A percentile compares a stretch with the other conserved stretches of the same genome.
Evolutionary conservation across 441 rosid genomes (phyloP).

Genomic region (Euphorbia corollata): DNA sequence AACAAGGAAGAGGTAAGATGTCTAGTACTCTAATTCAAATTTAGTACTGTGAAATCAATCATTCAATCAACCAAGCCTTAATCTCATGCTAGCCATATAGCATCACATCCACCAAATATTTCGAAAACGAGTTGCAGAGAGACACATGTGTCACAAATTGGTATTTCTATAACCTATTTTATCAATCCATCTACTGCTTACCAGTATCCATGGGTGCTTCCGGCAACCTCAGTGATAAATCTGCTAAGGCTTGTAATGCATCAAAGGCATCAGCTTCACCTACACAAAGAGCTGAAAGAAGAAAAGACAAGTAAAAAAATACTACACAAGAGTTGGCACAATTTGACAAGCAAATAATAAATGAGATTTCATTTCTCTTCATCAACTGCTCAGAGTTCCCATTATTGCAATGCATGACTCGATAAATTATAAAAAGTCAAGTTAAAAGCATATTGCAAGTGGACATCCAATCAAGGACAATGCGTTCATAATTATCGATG

Average conservation of each 20-base stretch:
- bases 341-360: slow-evolving; percentile 8
- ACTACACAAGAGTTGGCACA: neutral
- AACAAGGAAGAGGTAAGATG: neutral
- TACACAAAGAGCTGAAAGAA: slow-evolving; percentile 25
- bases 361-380: slow-evolving; percentile 6
- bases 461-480: neutral
- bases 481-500: neutral
- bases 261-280: slow-evolving; percentile 58
- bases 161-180: neutral
- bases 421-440: neutral
- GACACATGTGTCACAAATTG: neutral
- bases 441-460: neutral
- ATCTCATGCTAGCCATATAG: too few relatives aligned
- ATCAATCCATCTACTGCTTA: slow-evolving; percentile 30
- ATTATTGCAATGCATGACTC: neutral
- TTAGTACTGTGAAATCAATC: neutral
- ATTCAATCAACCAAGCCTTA: too few relatives aligned
- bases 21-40: neutral
- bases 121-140: neutral
- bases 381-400: neutral
- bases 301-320: slow-evolving; percentile 8
- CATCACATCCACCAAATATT: neutral
- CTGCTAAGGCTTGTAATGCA: slow-evolving; percentile 74
- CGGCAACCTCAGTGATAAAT: slow-evolving; percentile 87
- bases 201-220: slow-evolving; percentile 72